Conservation (phyloP, 2,329 filamentous ascomycete genomes). For the Cephalotrichum gorgonifer region DNA sequence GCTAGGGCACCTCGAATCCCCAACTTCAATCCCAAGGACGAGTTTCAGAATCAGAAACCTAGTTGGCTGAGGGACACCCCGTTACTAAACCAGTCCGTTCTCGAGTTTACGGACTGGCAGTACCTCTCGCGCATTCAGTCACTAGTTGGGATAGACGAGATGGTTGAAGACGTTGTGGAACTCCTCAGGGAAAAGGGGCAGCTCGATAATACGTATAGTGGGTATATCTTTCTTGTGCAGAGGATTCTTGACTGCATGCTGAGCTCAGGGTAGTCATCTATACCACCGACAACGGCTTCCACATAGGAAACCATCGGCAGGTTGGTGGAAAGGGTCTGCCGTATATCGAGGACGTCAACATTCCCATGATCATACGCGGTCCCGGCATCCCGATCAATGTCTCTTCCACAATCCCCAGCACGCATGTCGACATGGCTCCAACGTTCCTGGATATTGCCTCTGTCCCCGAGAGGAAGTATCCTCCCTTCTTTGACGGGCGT, state of each 20-base stretch:
- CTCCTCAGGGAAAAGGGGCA: slow-evolving; percentile 36
- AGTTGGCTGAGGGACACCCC: too few relatives aligned
- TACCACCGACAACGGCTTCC: slow-evolving; percentile 50
- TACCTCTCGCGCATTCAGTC: too few relatives aligned
- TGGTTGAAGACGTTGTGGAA: slow-evolving; percentile 34
- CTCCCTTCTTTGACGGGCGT: background rate
- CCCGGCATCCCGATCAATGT: slow-evolving; percentile 34
- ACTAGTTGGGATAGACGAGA: slow-evolving; percentile 44
- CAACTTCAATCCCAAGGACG: too few relatives aligned
- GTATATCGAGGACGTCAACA: slow-evolving; percentile 49
- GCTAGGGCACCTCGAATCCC: too few relatives aligned
- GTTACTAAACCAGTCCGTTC: too few relatives aligned
- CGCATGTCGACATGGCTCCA: slow-evolving; percentile 54
- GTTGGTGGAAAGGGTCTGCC: slow-evolving; percentile 47
- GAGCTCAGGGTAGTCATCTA: slow-evolving; percentile 32
- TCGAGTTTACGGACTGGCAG: too few relatives aligned
- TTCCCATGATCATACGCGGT: slow-evolving; percentile 46
- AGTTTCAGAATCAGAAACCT: too few relatives aligned
- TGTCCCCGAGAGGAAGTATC: background rate
- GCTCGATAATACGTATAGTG: slow-evolving; percentile 44
- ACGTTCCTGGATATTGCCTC: slow-evolving; percentile 34
- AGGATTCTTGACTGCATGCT: background rate
- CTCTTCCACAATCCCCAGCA: slow-evolving; percentile 36
- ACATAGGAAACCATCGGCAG: slow-evolving; percentile 48
- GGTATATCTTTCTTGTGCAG: background rate